phyloP scores from a whole-genome alignment of 345 rosid species.

The Arabidopsis suecica region DNA sequence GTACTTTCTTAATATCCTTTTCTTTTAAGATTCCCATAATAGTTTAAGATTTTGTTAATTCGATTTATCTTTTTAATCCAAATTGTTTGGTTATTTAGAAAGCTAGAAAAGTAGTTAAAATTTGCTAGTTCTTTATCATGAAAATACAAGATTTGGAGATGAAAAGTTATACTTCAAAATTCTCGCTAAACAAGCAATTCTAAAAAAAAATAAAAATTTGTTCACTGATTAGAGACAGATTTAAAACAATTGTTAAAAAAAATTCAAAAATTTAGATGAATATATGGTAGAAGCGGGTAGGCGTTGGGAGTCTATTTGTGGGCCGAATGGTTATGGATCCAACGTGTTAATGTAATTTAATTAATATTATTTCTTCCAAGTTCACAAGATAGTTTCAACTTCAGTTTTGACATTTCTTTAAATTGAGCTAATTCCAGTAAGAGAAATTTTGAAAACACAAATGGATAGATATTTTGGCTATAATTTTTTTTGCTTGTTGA shows the following conservation, averaged over 20 bases:
- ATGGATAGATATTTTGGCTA: not conserved
- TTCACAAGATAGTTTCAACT: not conserved
- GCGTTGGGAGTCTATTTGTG: not conserved
- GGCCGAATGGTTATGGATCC: constrained; percentile 14
- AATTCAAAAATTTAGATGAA: too few species aligned
- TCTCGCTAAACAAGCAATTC: not conserved
- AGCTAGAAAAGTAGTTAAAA: too few species aligned
- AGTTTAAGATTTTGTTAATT: not conserved
- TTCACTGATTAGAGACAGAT: not conserved
- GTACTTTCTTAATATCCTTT: too few species aligned
- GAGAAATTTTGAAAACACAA: not conserved
- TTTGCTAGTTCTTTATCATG: not conserved
- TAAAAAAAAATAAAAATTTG: too few species aligned
- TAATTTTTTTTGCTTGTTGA: not conserved
- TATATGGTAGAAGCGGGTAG: not conserved
- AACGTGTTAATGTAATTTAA: not conserved
- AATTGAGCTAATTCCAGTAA: not conserved
- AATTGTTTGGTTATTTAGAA: too few species aligned
- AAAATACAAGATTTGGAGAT: not conserved
- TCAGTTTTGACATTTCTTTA: not conserved
- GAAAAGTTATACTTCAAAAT: not conserved
- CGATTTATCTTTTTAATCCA: not conserved
- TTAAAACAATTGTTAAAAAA: too few species aligned
- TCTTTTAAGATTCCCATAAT: not conserved
- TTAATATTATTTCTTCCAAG: not conserved